phyloP scores from a whole-genome alignment of 2,329 filamentous ascomycete species.

The Fusarium nodosum region DNA sequence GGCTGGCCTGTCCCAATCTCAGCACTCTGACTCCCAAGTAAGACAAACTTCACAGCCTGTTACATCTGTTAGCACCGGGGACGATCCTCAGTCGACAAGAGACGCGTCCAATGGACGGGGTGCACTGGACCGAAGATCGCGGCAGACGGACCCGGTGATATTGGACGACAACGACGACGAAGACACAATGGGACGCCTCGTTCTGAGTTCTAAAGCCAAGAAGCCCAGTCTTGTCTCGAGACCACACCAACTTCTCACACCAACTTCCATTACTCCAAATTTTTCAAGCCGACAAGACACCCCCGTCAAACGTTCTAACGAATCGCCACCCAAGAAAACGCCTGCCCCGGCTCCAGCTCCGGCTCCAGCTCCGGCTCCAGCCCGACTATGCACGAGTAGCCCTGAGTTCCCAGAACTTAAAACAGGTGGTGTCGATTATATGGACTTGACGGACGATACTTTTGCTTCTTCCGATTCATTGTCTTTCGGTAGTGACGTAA shows the following conservation, averaged over 20 bases:
- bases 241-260: slow-evolving; percentile 59
- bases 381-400: slow-evolving; percentile 37
- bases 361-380: slow-evolving; percentile 3
- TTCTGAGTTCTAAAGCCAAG: slow-evolving; percentile 60
- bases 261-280: slow-evolving; percentile 49
- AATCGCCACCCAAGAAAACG: slow-evolving; percentile 49
- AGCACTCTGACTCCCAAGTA: slow-evolving; percentile 27
- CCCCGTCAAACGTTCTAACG: slow-evolving; percentile 27
- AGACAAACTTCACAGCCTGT: slow-evolving; percentile 11
- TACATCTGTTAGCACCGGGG: slow-evolving; percentile 9
- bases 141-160: slow-evolving; percentile 49
- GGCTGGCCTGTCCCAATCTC: slow-evolving; percentile 48
- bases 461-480: slow-evolving; percentile 54
- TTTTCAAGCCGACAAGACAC: slow-evolving; percentile 37
- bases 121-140: slow-evolving; percentile 39
- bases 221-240: slow-evolving; percentile 60
- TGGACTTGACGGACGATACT: slow-evolving; percentile 59
- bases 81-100: slow-evolving; percentile 9
- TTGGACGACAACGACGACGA: slow-evolving; percentile 48
- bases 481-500: slow-evolving; percentile 55
- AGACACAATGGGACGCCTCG: slow-evolving; percentile 61
- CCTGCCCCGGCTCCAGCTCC: slow-evolving; percentile 24
- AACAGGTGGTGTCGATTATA: slow-evolving; percentile 54
- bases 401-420: slow-evolving; percentile 56
- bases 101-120: slow-evolving; percentile 45